A percentile compares a stretch with the other conserved stretches of the same genome.
phyloP scores from a whole-genome alignment of 176 grass and related monocot species.

The Chrysopogon serrulatus region DNA sequence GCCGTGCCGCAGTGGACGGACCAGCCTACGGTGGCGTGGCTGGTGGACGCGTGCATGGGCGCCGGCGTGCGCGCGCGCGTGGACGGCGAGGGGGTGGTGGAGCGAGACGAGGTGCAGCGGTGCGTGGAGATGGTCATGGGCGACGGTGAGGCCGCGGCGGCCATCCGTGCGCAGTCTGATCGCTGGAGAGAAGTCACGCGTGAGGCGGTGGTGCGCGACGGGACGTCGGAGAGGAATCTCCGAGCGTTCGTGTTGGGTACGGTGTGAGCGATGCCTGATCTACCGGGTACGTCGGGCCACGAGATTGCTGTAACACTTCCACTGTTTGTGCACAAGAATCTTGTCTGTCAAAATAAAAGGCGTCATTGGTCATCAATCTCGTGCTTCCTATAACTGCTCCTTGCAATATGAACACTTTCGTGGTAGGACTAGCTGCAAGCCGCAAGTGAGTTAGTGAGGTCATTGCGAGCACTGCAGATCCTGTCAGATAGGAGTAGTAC shows the following conservation, averaged over 20 bases:
- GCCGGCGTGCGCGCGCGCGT: conserved; percentile 29
- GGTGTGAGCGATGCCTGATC: not conserved
- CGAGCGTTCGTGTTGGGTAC: conserved; percentile 8
- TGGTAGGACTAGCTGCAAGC: no score
- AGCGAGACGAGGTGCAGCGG: conserved; percentile 27
- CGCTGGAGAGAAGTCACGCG: not conserved
- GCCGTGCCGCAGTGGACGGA: conserved; percentile 36
- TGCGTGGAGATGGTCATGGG: conserved; percentile 42
- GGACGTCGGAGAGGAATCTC: no score
- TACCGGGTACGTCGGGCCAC: not conserved
- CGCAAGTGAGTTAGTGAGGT: no score
- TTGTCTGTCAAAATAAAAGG: no score
- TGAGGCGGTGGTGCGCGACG: not conserved
- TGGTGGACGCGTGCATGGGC: conserved; percentile 36
- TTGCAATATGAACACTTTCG: no score
- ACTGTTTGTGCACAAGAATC: no score
- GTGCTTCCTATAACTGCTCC: no score
- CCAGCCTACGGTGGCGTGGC: conserved; percentile 46
- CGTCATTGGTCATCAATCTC: no score
- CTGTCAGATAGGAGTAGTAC: no score
- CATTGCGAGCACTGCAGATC: no score
- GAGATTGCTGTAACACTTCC: not conserved
- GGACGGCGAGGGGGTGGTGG: conserved; percentile 16
- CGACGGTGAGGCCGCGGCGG: not conserved
- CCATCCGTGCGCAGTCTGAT: not conserved